Conservation (phyloP, 768 basidiomycete genomes). For the Russula compacta region DNA sequence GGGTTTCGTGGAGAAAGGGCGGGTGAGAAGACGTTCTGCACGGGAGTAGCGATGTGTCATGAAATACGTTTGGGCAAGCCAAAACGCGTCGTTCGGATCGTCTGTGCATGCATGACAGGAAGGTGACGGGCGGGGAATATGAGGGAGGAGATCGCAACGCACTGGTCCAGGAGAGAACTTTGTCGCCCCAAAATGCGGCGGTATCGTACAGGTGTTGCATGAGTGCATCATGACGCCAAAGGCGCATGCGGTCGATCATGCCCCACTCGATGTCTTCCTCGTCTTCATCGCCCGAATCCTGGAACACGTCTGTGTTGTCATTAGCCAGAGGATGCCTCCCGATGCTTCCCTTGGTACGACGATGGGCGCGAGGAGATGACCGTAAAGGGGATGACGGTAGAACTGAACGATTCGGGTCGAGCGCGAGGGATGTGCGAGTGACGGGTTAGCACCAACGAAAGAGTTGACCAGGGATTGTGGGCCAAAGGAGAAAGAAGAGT, state of each 20-base stretch:
- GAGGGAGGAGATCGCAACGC: slow-evolving; percentile 21
- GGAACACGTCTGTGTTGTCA: slow-evolving; percentile 68
- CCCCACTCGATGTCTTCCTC: slow-evolving; percentile 64
- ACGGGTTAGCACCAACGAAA: slow-evolving; percentile 54
- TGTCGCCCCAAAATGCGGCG: slow-evolving; percentile 98
- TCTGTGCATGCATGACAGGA: slow-evolving; percentile 35
- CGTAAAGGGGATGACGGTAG: slow-evolving; percentile 63
- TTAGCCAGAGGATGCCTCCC: slow-evolving; percentile 65
- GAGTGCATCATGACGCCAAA: slow-evolving; percentile 96
- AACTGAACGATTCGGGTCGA: slow-evolving; percentile 77
- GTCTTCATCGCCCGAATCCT: slow-evolving; percentile 52
- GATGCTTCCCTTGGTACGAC: slow-evolving; percentile 41
- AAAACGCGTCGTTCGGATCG: slow-evolving; percentile 97
- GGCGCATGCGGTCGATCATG: slow-evolving; percentile 88
- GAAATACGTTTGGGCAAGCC: slow-evolving; percentile 97
- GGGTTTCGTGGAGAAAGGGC: slow-evolving; percentile 62
- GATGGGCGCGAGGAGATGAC: slow-evolving; percentile 53
- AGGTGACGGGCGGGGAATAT: not conserved
- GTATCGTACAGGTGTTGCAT: slow-evolving; percentile 98
- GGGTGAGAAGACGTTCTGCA: slow-evolving; percentile 81
- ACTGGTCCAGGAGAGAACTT: slow-evolving; percentile 95
- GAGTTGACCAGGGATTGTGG: slow-evolving; percentile 70
- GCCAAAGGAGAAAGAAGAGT: slow-evolving; percentile 77
- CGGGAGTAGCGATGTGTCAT: slow-evolving; percentile 93
- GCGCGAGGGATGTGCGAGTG: slow-evolving; percentile 45